Evolutionary conservation across 2,329 filamentous ascomycete species (phyloP).

Genomic region (Fusarium cyanostomum): DNA sequence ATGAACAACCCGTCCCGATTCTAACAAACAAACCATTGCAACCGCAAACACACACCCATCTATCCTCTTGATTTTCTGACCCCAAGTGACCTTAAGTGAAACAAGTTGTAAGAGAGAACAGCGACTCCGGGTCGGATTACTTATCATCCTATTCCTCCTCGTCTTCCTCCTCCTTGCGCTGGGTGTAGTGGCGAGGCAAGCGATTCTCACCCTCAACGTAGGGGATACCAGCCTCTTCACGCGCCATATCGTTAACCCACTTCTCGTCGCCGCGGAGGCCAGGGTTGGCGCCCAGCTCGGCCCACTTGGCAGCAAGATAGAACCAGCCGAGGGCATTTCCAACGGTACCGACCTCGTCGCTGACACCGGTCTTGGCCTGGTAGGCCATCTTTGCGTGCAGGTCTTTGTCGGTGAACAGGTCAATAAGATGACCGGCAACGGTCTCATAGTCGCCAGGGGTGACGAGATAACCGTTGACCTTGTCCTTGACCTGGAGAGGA

Average conservation of each 20-base stretch:
- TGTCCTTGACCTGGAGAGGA: constrained; percentile 77
- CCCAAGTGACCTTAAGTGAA: background rate
- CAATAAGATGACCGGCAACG: constrained; percentile 72
- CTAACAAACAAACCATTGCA: constrained; percentile 16
- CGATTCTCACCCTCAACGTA: constrained; percentile 69
- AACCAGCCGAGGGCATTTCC: constrained; percentile 81
- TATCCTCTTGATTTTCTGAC: constrained; percentile 8
- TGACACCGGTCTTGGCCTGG: constrained; percentile 72
- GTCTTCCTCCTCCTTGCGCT: constrained; percentile 27
- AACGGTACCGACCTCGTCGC: constrained; percentile 83
- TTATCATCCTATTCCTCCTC: constrained; percentile 20
- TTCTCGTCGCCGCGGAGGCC: constrained; percentile 65
- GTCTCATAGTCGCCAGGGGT: constrained; percentile 74
- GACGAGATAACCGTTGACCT: constrained; percentile 78
- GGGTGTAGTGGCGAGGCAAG: constrained; percentile 57
- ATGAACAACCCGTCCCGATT: constrained; percentile 26
- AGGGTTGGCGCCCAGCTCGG: constrained; percentile 59
- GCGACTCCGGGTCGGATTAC: background rate
- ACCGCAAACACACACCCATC: constrained; percentile 9
- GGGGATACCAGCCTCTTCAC: constrained; percentile 63
- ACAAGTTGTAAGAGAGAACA: background rate
- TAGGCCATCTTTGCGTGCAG: constrained; percentile 73
- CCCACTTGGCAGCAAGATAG: constrained; percentile 76
- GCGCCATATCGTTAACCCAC: constrained; percentile 55
- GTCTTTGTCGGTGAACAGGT: constrained; percentile 71